Evolutionary conservation across 2,329 filamentous ascomycete species (phyloP), one percentile per base, ranked within the genome.

Genomic region (Ophiostoma montium): DNA sequence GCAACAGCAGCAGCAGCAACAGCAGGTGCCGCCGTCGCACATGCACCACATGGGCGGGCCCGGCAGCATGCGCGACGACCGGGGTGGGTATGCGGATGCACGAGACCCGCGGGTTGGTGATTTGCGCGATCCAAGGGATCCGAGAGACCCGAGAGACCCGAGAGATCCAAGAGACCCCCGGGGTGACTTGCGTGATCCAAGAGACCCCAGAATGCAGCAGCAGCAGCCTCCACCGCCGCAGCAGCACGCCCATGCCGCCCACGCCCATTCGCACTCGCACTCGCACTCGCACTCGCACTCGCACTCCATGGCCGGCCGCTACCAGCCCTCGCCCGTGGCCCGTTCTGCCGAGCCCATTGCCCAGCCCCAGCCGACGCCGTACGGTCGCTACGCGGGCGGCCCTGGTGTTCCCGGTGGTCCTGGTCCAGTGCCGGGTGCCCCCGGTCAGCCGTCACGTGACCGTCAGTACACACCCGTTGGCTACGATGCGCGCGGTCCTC

Each of bases 391-490:
- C 10, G 23, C 38, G 3, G 13, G 45, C 4, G 42, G 42, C 9
- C 44, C 49, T 16, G 39, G 33, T 41, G 46, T 33, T 12, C 44
- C 49, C n/a, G 39, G 33, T 41, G 46, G 41, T 3, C 44, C 44
- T 1, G 53, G 30, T n/a, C 30, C 32, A 11, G 30, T 15, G 11
- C 30, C n/a, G 4, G 19, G 31, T 21, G 19, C 18, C 48, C 44
- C 48, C 39, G 30, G n/a, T 56, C 58, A 1, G 54, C 54, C 3
- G 56, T 49, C 51, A n/a, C 49, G 52, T 16, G 47, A 54, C 11
- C 45, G 59, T 2, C 59, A 57, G 31, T 62, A 60, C 46, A 61
- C 61, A 2, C 61, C 61, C 1, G 57, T 59, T n/a, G 56, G 52
- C 16, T 62, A 60, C 49, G 60, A 62, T n/a, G 50, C 46, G 10